A percentile compares a stretch with the other conserved stretches of the same genome.
phyloP scores from a whole-genome alignment of 1,139 yeast genomes.

The Saccharomyces pastorianus region DNA sequence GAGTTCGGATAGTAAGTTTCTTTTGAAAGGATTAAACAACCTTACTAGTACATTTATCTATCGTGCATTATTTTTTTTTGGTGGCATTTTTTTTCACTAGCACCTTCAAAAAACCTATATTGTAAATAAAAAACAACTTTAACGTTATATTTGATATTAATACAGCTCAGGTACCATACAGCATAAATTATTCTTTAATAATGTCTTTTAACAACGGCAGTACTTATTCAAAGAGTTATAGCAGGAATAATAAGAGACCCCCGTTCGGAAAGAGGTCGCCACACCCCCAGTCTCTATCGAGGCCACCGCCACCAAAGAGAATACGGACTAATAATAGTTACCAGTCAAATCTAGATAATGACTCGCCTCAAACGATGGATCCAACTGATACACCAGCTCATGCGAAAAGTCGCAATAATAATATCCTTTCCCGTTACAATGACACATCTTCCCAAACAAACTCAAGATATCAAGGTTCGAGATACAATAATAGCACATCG shows the following conservation, averaged over 20 bases:
- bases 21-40: neutral
- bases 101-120: neutral
- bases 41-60: neutral
- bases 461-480: conserved; percentile 5
- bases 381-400: neutral
- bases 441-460: conserved; percentile 1
- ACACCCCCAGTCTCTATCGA: neutral
- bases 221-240: conserved; percentile 1
- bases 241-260: neutral
- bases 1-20: neutral
- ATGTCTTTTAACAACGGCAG: neutral
- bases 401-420: neutral
- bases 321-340: conserved; percentile 4
- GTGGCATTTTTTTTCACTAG: neutral
- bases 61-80: neutral
- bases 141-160: neutral
- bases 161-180: conserved; percentile 1
- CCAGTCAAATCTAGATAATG: neutral
- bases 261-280: neutral
- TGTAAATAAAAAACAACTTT: neutral
- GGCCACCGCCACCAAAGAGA: conserved; percentile 4
- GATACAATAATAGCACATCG: conserved; percentile 1
- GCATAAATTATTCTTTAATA: neutral
- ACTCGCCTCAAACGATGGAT: neutral
- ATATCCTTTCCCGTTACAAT: neutral